phyloP scores from a whole-genome alignment of 1,139 yeast genomes.

The Magnusiomyces ingens region DNA sequence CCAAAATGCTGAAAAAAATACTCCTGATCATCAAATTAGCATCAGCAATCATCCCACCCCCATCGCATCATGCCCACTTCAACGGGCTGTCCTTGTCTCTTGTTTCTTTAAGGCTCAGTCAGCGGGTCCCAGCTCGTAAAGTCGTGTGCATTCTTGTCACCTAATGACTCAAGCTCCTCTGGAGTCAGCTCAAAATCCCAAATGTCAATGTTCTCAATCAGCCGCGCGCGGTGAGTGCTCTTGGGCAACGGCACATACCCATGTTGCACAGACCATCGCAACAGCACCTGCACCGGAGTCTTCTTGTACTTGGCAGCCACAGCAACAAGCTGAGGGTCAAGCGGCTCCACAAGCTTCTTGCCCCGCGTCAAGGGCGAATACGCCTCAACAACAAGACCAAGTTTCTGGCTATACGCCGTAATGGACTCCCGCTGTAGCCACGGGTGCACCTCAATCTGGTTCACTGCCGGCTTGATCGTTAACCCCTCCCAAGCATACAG shows the following conservation, averaged over 20 bases:
- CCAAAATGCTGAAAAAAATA: too few species aligned
- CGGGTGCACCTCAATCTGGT: constrained; percentile 77
- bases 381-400: constrained; percentile 58
- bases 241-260: constrained; percentile 66
- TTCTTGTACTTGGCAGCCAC: constrained; percentile 50
- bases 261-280: constrained; percentile 67
- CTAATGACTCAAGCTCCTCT: constrained; percentile 30
- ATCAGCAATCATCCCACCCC: too few species aligned
- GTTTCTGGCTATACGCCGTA: constrained; percentile 44
- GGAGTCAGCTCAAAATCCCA: constrained; percentile 44
- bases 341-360: constrained; percentile 36
- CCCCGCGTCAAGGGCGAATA: constrained; percentile 58
- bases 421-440: constrained; percentile 62
- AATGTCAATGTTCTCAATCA: constrained; percentile 48
- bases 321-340: constrained; percentile 34
- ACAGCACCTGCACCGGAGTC: constrained; percentile 53
- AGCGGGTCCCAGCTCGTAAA: constrained; percentile 19
- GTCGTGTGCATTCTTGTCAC: constrained; percentile 29
- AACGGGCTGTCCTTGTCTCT: too few species aligned
- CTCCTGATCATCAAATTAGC: too few species aligned
- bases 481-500: constrained; percentile 47
- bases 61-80: too few species aligned
- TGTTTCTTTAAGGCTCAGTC: background rate
- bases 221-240: constrained; percentile 53
- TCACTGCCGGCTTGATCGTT: constrained; percentile 55